Evolutionary conservation across 1,284 basidiomycete species (phyloP), one percentile per base, ranked within the genome.

Genomic region (Leucoagaricus sp.): DNA sequence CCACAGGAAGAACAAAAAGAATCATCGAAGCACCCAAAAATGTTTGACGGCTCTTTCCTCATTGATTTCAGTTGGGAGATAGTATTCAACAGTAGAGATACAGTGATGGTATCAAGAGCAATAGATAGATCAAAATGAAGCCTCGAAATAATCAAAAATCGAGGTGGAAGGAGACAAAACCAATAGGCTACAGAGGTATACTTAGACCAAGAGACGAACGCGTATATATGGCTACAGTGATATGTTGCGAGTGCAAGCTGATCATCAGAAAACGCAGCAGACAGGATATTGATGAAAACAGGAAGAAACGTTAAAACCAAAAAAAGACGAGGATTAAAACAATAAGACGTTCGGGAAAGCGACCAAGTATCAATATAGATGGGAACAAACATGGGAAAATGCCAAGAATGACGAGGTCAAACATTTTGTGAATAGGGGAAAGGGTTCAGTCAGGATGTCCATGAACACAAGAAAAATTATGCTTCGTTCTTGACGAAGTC

Each of bases 181-280:
- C 19, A 23, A 48, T 49, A 55, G 47, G 54, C 54, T 49, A 55
- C 47, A 45, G 23, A 7, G 40, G 46, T 13, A 44, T n/a, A n/a
- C n/a, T n/a, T n/a, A n/a, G n/a, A 49, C 34, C 53, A 44, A 40
- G 34, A 40, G 46, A 42, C 21, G 33, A 36, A 47, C 50, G 15
- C 44, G 31, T 40, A 49, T 41, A 48, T 55, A 55, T 55, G 47
- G 54, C 47, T 55, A 55, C 54, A 55, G 41, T 55, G 38, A n/a
- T 31, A 28, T 19, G 40, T 42, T 38, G 29, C 33, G 40, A 47
- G 33, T 51, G 23, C 23, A 44, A 17, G 42, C n/a, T 9, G n/a
- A 23, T 21, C 13, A 23, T 23, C 42, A 23, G 7, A 7, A 23
- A 25, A 19, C 19, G 23, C 17, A 3, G 21, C n/a, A 17, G 21